Evolutionary conservation across 2,329 filamentous ascomycete genomes (phyloP).

Genomic region (Talaromyces islandicus): DNA sequence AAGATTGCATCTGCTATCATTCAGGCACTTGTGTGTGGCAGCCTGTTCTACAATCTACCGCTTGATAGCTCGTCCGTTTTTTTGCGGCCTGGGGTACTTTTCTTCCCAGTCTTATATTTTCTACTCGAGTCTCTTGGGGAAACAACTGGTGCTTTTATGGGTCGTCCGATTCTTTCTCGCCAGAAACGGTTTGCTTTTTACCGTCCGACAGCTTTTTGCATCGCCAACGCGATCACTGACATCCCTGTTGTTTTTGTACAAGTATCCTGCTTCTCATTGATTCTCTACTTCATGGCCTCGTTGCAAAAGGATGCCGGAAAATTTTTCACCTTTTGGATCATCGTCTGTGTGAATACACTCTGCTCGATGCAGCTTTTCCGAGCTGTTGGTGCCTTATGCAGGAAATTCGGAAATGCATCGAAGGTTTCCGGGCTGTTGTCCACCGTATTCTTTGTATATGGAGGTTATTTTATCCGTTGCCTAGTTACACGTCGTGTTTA

Average conservation of each 20-base stretch:
- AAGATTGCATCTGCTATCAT: constrained; percentile 38
- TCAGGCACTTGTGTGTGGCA: constrained; percentile 38
- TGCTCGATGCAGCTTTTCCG: constrained; percentile 48
- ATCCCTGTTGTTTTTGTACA: constrained; percentile 52
- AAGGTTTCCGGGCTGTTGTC: constrained; percentile 40
- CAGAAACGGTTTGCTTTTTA: constrained; percentile 66
- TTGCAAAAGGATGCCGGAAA: constrained; percentile 50
- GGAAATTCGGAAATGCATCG: constrained; percentile 41
- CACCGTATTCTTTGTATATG: constrained; percentile 49
- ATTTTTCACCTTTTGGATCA: constrained; percentile 54
- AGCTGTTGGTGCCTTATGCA: constrained; percentile 40
- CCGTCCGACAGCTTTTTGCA: constrained; percentile 52
- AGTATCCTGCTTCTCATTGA: constrained; percentile 51
- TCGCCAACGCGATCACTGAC: constrained; percentile 52
- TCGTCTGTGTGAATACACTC: constrained; percentile 46
- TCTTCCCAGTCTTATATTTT: constrained; percentile 57
- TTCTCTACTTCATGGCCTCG: constrained; percentile 55
- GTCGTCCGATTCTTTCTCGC: constrained; percentile 60
- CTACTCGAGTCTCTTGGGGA: constrained; percentile 54
- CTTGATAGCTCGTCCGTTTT: constrained; percentile 50
- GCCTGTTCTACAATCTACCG: constrained; percentile 48
- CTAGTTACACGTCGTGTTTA: background rate
- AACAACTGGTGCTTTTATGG: constrained; percentile 54
- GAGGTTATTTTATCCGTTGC: constrained; percentile 16
- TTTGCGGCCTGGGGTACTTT: constrained; percentile 53